A percentile compares a stretch with the other conserved stretches of the same genome.
Conservation (phyloP, 495 filamentous ascomycete genomes). For the Neurospora sp. region DNA sequence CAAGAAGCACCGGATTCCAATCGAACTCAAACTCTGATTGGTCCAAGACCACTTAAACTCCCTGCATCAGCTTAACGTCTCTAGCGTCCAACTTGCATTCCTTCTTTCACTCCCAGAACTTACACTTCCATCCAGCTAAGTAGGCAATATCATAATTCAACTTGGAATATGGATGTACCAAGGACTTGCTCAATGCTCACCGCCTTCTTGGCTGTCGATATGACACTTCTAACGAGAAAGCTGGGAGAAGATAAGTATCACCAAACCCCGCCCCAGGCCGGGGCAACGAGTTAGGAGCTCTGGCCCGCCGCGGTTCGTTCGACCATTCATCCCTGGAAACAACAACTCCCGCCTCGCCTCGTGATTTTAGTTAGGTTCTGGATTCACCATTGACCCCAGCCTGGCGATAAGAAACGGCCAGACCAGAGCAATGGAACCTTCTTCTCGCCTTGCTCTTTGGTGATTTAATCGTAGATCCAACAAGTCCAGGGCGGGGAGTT, state of each 20-base stretch:
- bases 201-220: too few species aligned
- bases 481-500: neutral
- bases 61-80: conserved; percentile 12
- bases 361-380: neutral
- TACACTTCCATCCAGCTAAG: too few species aligned
- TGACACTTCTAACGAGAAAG: too few species aligned
- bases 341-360: neutral
- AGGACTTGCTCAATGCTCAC: too few species aligned
- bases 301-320: neutral
- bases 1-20: neutral
- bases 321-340: neutral
- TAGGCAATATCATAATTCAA: too few species aligned
- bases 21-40: conserved; percentile 21
- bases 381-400: neutral
- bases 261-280: too few species aligned
- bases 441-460: too few species aligned
- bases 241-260: too few species aligned
- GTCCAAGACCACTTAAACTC: conserved; percentile 22
- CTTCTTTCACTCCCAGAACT: neutral
- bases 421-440: too few species aligned
- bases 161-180: too few species aligned
- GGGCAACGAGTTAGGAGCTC: neutral
- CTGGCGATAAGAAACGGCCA: too few species aligned
- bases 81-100: neutral
- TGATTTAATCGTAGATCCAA: too few species aligned